Conservation (phyloP, 2,329 filamentous ascomycete genomes). For the Hypomyces perniciosus region DNA sequence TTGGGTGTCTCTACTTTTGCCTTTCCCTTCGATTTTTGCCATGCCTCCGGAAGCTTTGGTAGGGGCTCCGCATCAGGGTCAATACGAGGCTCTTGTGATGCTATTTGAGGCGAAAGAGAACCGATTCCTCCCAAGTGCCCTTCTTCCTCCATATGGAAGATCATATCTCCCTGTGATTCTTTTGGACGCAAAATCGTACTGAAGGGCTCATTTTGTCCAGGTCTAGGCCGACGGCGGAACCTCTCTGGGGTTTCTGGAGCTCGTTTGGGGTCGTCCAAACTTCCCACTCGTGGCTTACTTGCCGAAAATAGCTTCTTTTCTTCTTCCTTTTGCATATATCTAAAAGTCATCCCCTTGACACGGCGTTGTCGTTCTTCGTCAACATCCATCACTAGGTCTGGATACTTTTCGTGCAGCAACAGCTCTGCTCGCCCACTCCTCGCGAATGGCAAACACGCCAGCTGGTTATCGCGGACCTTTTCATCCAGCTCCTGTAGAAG, state of each 20-base stretch:
- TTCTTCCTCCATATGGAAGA: constrained; percentile 93
- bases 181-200: constrained; percentile 65
- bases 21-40: constrained; percentile 23
- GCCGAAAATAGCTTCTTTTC: constrained; percentile 58
- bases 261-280: constrained; percentile 55
- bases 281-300: constrained; percentile 53
- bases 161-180: constrained; percentile 67
- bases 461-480: constrained; percentile 75
- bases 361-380: constrained; percentile 63
- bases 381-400: constrained; percentile 57
- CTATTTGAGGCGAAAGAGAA: constrained; percentile 21
- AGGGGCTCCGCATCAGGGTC: constrained; percentile 24
- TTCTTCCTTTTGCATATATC: constrained; percentile 55
- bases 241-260: constrained; percentile 39
- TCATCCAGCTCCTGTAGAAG: constrained; percentile 75
- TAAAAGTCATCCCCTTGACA: constrained; percentile 71
- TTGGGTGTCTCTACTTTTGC: constrained; percentile 13
- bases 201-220: constrained; percentile 47
- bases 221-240: constrained; percentile 41
- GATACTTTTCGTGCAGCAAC: constrained; percentile 58
- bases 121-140: constrained; percentile 30
- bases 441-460: constrained; percentile 68
- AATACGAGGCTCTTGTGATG: constrained; percentile 15
- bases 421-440: constrained; percentile 68
- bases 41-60: constrained; percentile 24